These are phyloP conservation scores for Penicillium malachiteum DNA, from an alignment of 495 filamentous ascomycete genomes.

Conservation along the genomic window DNA sequence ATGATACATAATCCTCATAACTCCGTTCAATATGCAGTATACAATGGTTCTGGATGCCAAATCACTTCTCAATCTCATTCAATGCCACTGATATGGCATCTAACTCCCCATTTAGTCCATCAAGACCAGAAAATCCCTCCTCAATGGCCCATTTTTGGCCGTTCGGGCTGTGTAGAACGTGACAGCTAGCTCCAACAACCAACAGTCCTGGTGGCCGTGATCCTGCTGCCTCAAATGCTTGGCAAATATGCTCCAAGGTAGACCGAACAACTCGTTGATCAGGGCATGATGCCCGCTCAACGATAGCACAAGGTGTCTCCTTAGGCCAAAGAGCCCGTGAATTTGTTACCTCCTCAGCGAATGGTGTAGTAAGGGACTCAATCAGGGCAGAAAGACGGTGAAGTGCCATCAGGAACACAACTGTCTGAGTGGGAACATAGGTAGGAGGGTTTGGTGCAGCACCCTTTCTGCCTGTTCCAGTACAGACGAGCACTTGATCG, in stretches of 20 bases:
- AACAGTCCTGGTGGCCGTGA: constrained; percentile 86
- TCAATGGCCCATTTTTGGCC: constrained; percentile 77
- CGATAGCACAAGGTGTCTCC: constrained; percentile 80
- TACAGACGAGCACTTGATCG: constrained; percentile 91
- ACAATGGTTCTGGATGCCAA: neutral
- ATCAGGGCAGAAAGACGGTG: constrained; percentile 78
- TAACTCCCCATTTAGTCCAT: constrained; percentile 34
- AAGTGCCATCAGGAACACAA: constrained; percentile 94
- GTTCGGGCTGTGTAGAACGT: constrained; percentile 60
- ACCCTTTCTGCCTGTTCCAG: constrained; percentile 93
- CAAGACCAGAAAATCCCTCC: constrained; percentile 77
- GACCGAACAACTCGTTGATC: constrained; percentile 92
- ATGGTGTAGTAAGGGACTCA: constrained; percentile 52
- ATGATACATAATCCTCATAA: constrained; percentile 12
- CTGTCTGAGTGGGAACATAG: constrained; percentile 73
- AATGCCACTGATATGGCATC: constrained; percentile 12
- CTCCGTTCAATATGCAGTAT: constrained; percentile 4
- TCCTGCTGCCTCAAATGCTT: constrained; percentile 86
- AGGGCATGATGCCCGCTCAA: constrained; percentile 91
- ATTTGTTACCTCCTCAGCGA: constrained; percentile 19
- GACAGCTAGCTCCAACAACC: constrained; percentile 84
- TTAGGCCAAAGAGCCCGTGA: constrained; percentile 44
- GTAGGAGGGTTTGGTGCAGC: constrained; percentile 74
- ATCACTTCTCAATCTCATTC: neutral
- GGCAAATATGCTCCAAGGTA: constrained; percentile 72